A percentile compares a stretch with the other conserved stretches of the same genome.
Evolutionary conservation across 768 basidiomycete genomes (phyloP).

Genomic region (Tricholoma furcatifolium): DNA sequence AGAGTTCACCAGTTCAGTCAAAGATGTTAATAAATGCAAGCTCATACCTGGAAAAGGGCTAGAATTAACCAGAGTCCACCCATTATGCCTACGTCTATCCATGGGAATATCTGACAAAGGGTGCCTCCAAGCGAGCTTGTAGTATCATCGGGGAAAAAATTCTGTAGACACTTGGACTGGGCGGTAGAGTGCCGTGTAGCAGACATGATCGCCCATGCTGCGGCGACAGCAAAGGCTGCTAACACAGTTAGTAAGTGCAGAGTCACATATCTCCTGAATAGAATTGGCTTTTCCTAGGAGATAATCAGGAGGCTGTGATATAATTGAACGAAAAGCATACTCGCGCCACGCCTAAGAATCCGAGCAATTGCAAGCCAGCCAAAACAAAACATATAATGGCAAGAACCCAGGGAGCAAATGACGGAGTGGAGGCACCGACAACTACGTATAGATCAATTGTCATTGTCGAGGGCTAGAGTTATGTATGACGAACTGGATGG

Average conservation of each 20-base stretch:
- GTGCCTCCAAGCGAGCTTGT: slow-evolving; percentile 54
- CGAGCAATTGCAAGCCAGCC: slow-evolving; percentile 77
- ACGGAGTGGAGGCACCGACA: slow-evolving; percentile 83
- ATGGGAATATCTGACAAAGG: slow-evolving; percentile 88
- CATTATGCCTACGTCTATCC: slow-evolving; percentile 93
- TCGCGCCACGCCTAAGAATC: slow-evolving; percentile 80
- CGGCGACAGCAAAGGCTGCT: slow-evolving; percentile 72
- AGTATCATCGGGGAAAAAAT: slow-evolving; percentile 51
- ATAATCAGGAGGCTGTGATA: slow-evolving; percentile 2
- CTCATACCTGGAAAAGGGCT: slow-evolving; percentile 65
- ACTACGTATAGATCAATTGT: slow-evolving; percentile 42
- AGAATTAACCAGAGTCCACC: slow-evolving; percentile 82
- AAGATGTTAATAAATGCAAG: slow-evolving; percentile 2
- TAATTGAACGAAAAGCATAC: slow-evolving; percentile 36
- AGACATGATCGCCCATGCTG: slow-evolving; percentile 80
- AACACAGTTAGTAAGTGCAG: slow-evolving; percentile 56
- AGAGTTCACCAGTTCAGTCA: slow-evolving; percentile 6
- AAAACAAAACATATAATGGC: slow-evolving; percentile 74
- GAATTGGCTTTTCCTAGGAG: slow-evolving; percentile 59
- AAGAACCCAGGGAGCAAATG: slow-evolving; percentile 71
- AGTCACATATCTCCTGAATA: slow-evolving; percentile 68
- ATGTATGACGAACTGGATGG: slow-evolving; percentile 62
- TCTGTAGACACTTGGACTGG: slow-evolving; percentile 57
- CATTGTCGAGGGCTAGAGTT: not conserved
- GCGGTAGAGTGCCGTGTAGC: slow-evolving; percentile 75